Evolutionary conservation across 2,329 filamentous ascomycete genomes (phyloP), one percentile per base, ranked within the genome.

Genomic region (Coleophoma eucalyptorum): DNA sequence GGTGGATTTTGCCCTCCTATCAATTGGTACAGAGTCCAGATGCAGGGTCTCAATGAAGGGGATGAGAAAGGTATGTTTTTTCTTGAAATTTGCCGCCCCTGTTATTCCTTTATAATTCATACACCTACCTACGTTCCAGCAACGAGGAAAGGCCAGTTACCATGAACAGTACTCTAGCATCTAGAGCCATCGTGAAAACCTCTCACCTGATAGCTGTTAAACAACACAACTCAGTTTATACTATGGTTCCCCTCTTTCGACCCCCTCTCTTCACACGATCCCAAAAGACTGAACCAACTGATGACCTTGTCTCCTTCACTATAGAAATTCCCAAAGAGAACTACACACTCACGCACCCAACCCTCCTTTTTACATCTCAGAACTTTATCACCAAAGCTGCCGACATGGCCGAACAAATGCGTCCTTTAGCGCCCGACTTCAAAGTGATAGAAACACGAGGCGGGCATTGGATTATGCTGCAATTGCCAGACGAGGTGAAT

Each of bases 21-120:
- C 59, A 85, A 84, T 57, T 86, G 83, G 80, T 87, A 87, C 63
- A 73, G 80, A 4, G 76, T 78, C 13, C 72, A 77, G 50, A 84
- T 80, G 2, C 72, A 75, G 37, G 70, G 76, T 13, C 68, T 65
- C 2, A 62, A 66, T 6, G 66, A 65, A 37, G 67, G 62, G 1
- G 70, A 69, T 35, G 81, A 86, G 50, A 65, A 81, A 55, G 70
- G 79, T 16, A 62, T 83, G 26, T 3, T 26, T 26, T 8, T 3
- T 26, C 2, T 26, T 26, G 26, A 26, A 3, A 26, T 2, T 26
- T 26, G 26, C 10, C 26, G 10, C 10, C 10, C 26, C 26, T 7
- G 10, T 7, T 26, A 4, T 7, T 26, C 7, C 26, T 26, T 26
- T 26, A 2, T 26, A 8, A 8, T 26, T 26, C 26, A 26, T 26